Percentiles rank a stretch among this genome's conserved stretches.
phyloP scores from a whole-genome alignment of 805 yeast genomes.

The Candida adriatica region DNA sequence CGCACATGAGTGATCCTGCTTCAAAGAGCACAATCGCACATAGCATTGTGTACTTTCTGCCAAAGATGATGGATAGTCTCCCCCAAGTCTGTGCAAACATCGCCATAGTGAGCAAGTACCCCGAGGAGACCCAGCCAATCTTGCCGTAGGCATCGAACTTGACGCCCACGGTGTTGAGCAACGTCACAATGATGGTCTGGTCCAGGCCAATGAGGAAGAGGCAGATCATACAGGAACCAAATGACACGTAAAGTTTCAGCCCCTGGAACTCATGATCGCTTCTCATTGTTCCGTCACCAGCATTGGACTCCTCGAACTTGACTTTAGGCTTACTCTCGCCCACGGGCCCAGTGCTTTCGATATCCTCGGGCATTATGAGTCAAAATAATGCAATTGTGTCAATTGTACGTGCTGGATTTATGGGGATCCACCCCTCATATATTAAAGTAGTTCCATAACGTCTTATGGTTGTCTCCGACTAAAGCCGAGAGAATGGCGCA shows the following conservation, averaged over 20 bases:
- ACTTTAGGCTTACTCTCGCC: neutral
- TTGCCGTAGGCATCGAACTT: conserved; percentile 43
- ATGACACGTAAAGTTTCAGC: conserved; percentile 6
- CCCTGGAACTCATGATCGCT: conserved; percentile 17
- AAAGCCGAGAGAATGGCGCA: too few relatives aligned
- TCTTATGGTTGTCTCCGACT: too few relatives aligned
- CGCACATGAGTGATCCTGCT: conserved; percentile 55
- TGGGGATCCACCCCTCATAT: too few relatives aligned
- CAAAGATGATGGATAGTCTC: conserved; percentile 46
- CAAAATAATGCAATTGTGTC: neutral
- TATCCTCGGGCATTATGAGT: neutral
- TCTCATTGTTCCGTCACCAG: conserved; percentile 21
- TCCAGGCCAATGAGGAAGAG: conserved; percentile 31
- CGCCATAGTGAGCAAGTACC: conserved; percentile 48
- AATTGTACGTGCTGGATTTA: too few relatives aligned
- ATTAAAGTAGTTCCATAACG: too few relatives aligned
- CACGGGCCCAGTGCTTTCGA: neutral
- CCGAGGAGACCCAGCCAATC: conserved; percentile 54
- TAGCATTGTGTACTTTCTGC: conserved; percentile 45
- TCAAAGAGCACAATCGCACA: conserved; percentile 47
- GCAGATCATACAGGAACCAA: conserved; percentile 20
- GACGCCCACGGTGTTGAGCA: conserved; percentile 42
- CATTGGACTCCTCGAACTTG: conserved; percentile 18
- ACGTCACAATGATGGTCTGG: conserved; percentile 48
- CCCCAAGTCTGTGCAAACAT: conserved; percentile 53